Evolutionary conservation across 345 rosid genomes (phyloP), one percentile per base, ranked within the genome.

Genomic region (Eucalyptus paniculata): DNA sequence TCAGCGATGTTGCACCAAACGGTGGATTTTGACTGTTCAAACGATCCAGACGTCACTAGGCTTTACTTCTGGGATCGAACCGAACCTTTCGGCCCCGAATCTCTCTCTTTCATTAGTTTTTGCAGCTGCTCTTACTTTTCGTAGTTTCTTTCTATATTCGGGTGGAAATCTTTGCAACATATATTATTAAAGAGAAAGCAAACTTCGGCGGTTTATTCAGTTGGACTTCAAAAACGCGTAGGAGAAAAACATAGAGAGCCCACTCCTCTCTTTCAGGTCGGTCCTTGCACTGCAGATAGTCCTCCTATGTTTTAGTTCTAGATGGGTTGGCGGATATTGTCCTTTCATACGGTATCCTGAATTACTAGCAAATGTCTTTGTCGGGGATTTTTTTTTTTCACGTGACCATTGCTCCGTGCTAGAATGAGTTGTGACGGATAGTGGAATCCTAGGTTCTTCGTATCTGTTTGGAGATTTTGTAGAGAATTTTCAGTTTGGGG

Each of bases 281-380:
- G 77, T 65, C 40, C 77, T 16, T 16, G 37, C 19, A 1, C 18
- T 15, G 37, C 17, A 7, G 37, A 8, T 15, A 7, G n/a, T 60
- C 32, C 69, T 53, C 24, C 58, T 60, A 28, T 60, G 69, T 56
- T 60, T 3, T 28, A 12, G 32, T 60, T 60, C 69, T 60, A 28
- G 69, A 60, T 60, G 32, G 32, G 32, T 56, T 1, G 62, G 62
- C 62, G 13, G n/a, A 28, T 6, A 28, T 60, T 3, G 69, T 60
- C 37, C 42, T 32, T 32, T 34, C 24, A 18, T 9, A 34, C 42
- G 0, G 0, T 17, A 9, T 69, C 12, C 1, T 19, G 42, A 32
- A 69, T 69, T 9, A 34, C 42, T 8, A 67, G 18, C 40, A n/a
- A 7, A 7, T 65, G 42, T 16, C 80, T 12, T 28, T 28, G 32